These are phyloP conservation scores for Magnolia changhungtana DNA, from an alignment of 164 flowering plant genomes.

Conservation along the genomic window DNA sequence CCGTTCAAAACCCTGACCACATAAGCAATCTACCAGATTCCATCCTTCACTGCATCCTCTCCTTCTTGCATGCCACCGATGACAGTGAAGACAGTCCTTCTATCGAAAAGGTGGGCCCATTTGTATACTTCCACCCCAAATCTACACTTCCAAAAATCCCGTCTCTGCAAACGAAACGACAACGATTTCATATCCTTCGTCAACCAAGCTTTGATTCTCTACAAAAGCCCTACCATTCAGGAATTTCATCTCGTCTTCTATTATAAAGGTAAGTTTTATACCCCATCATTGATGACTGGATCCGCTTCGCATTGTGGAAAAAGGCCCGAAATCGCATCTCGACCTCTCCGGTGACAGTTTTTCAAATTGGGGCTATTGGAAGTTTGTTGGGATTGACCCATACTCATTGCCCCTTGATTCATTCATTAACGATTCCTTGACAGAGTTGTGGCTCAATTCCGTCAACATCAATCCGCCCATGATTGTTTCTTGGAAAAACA, in stretches of 20 bases:
- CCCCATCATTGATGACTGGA: neutral
- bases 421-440: neutral
- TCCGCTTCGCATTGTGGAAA: neutral
- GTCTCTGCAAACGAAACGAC: neutral
- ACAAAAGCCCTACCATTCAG: neutral
- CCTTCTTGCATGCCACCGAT: neutral
- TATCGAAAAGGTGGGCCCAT: neutral
- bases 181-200: neutral
- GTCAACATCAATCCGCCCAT: neutral
- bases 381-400: neutral
- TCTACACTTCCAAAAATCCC: neutral
- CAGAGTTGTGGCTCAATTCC: neutral
- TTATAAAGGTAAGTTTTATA: neutral
- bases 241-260: neutral
- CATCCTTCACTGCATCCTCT: neutral
- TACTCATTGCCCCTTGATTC: neutral
- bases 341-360: too few species aligned
- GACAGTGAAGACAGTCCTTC: neutral
- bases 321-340: too few species aligned
- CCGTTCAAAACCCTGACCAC: too few species aligned
- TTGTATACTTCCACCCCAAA: neutral
- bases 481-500: neutral
- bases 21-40: neutral
- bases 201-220: neutral
- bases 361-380: neutral